Evolutionary conservation across 345 rosid species (phyloP).

Genomic region (Anastatica hierochuntica): DNA sequence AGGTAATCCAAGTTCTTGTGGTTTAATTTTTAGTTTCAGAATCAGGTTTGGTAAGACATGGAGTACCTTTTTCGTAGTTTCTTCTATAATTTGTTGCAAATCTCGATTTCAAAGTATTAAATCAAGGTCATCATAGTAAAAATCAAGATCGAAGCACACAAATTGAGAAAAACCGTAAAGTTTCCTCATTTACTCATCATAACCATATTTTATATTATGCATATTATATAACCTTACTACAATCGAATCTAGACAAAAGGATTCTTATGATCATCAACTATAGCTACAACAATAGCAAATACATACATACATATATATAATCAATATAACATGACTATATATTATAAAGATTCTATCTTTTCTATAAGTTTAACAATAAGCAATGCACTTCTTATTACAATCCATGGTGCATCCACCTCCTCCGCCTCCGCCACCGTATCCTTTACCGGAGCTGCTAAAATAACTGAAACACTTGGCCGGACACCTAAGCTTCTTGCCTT

Average conservation of each 20-base stretch:
- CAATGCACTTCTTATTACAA: conserved; percentile 87
- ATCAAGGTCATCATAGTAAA: no score
- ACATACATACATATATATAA: no score
- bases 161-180: not conserved
- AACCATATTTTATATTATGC: no score
- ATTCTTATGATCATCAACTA: not conserved
- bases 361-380: conserved; percentile 53
- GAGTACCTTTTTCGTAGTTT: no score
- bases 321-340: no score
- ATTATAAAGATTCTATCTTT: conserved; percentile 1
- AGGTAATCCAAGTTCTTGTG: conserved; percentile 39
- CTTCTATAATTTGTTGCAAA: no score
- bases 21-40: conserved; percentile 33
- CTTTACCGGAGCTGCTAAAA: conserved; percentile 85
- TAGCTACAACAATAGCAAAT: conserved; percentile 1
- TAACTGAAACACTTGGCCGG: conserved; percentile 91
- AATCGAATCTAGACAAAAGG: no score
- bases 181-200: conserved; percentile 23
- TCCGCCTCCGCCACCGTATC: conserved; percentile 86
- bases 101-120: no score
- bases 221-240: no score
- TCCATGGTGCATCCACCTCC: conserved; percentile 96
- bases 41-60: conserved; percentile 29
- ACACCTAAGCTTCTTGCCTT: conserved; percentile 72
- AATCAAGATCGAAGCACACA: not conserved